Conservation (phyloP, 495 filamentous ascomycete genomes). For the Hamigera avellanea region DNA sequence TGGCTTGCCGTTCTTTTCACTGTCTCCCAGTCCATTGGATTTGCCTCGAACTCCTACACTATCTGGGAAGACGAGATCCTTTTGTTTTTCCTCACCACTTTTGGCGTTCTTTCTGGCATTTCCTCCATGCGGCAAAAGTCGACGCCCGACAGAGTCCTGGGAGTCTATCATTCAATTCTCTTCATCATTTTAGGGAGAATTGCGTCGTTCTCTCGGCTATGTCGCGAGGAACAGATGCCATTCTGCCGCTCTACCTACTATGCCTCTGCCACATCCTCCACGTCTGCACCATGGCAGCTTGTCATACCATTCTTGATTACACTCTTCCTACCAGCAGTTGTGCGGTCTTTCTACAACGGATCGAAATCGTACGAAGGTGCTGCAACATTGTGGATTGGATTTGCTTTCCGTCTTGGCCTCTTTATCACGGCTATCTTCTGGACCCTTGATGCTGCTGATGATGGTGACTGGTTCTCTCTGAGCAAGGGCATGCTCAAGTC, state of each 20-base stretch:
- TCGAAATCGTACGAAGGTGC: conserved; percentile 79
- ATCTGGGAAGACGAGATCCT: conserved; percentile 98
- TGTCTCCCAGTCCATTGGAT: conserved; percentile 70
- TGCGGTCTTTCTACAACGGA: conserved; percentile 63
- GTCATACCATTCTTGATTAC: conserved; percentile 64
- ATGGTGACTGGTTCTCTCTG: conserved; percentile 66
- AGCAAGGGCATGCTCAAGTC: conserved; percentile 57
- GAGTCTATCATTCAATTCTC: conserved; percentile 69
- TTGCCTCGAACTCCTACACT: conserved; percentile 95
- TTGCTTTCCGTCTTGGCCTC: conserved; percentile 66
- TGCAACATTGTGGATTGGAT: conserved; percentile 70
- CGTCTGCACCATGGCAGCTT: conserved; percentile 86
- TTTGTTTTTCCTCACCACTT: conserved; percentile 82
- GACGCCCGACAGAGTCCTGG: conserved; percentile 53
- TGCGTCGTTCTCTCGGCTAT: conserved; percentile 83
- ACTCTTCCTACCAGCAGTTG: conserved; percentile 60
- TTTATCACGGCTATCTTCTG: conserved; percentile 73
- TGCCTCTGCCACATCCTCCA: conserved; percentile 79
- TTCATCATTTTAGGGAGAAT: conserved; percentile 75
- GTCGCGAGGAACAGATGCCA: conserved; percentile 97
- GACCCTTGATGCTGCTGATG: conserved; percentile 83
- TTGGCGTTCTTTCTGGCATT: conserved; percentile 61
- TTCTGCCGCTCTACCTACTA: conserved; percentile 94
- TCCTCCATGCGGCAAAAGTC: conserved; percentile 60
- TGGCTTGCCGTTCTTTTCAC: conserved; percentile 76